phyloP scores from a whole-genome alignment of 257 asterid genomes.

The Parsonsia alboflavescens region DNA sequence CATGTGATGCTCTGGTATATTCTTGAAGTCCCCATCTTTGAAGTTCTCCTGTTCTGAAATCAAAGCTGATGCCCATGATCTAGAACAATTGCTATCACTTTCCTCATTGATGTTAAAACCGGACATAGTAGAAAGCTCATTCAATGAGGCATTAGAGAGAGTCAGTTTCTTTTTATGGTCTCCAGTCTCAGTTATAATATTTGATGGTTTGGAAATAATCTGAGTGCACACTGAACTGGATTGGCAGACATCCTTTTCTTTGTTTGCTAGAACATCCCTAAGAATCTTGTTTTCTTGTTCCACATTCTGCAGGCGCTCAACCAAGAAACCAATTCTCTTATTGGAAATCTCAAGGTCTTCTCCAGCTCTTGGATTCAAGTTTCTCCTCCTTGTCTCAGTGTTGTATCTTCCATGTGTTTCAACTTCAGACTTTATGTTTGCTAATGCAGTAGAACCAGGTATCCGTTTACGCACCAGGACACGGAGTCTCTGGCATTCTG shows the following conservation, averaged over 20 bases:
- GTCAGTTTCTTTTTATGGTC: conserved; percentile 13
- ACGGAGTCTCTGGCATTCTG: conserved; percentile 79
- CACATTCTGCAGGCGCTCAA: conserved; percentile 52
- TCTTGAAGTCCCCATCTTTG: conserved; percentile 17
- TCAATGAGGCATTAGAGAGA: conserved; percentile 16
- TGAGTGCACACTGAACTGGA: not conserved
- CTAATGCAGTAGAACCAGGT: conserved; percentile 33
- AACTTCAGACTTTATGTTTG: conserved; percentile 32
- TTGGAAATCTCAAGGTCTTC: conserved; percentile 26
- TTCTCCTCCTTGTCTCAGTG: conserved; percentile 35
- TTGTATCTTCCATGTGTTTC: conserved; percentile 38
- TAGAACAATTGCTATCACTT: conserved; percentile 25
- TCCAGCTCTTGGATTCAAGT: conserved; percentile 22
- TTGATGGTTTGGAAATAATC: conserved; percentile 4
- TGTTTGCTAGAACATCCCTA: conserved; percentile 44
- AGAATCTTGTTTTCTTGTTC: conserved; percentile 58
- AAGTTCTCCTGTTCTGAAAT: conserved; percentile 18
- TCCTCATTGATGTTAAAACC: conserved; percentile 23
- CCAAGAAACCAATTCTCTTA: conserved; percentile 41
- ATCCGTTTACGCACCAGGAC: conserved; percentile 47
- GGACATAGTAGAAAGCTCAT: conserved; percentile 24
- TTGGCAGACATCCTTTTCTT: conserved; percentile 37
- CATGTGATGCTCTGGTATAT: conserved; percentile 31
- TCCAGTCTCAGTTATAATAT: conserved; percentile 6
- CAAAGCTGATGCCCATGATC: conserved; percentile 32